A percentile compares a stretch with the other conserved stretches of the same genome.
These are phyloP conservation scores for Cymbopogon flexuosus DNA, from an alignment of 202 grass and related monocot genomes.

Conservation along the genomic window DNA sequence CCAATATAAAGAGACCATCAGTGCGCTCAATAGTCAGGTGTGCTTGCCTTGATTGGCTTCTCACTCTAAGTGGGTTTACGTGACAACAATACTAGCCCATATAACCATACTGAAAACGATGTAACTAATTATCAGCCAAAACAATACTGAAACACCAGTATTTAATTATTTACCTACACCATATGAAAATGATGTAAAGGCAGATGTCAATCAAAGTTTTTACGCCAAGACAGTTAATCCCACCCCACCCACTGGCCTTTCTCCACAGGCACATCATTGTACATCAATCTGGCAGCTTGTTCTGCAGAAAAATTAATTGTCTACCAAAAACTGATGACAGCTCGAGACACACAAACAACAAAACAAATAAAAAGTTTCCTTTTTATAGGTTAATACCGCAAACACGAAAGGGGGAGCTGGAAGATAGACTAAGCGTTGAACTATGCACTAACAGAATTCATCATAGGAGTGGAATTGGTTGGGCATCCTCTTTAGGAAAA, in stretches of 20 bases:
- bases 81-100: not conserved
- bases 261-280: not conserved
- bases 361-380: not conserved
- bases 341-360: not conserved
- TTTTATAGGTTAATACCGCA: slow-evolving; percentile 8
- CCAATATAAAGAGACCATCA: not conserved
- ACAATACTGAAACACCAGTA: not conserved
- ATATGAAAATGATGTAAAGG: slow-evolving; percentile 22
- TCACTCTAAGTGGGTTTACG: not conserved
- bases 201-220: slow-evolving; percentile 15
- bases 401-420: not conserved
- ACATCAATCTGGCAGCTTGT: not conserved
- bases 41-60: slow-evolving; percentile 3
- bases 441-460: slow-evolving; percentile 1
- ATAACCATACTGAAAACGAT: not conserved
- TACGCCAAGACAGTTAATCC: not conserved
- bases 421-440: not conserved
- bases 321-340: not conserved
- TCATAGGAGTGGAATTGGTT: not conserved
- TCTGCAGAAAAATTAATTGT: slow-evolving; percentile 9
- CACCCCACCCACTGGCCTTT: not conserved
- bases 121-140: not conserved
- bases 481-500: not conserved
- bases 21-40: not conserved
- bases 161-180: not conserved